A percentile compares a stretch with the other conserved stretches of the same genome.
Evolutionary conservation across 306 rosid genomes (phyloP).

Genomic region (Cicer arietinum): DNA sequence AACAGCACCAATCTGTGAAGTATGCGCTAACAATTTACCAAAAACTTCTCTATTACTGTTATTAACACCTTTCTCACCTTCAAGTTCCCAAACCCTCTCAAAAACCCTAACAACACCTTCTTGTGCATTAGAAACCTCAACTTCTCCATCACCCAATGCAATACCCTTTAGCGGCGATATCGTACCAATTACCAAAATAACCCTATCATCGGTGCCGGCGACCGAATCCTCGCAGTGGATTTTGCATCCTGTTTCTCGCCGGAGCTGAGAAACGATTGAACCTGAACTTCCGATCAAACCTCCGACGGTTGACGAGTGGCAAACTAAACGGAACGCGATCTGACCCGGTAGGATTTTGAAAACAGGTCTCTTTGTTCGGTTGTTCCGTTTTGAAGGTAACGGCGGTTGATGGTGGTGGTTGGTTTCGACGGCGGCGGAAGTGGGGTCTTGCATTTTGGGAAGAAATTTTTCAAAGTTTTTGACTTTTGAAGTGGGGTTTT

Average conservation of each 20-base stretch:
- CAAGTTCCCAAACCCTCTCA: slow-evolving; percentile 62
- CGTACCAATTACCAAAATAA: slow-evolving; percentile 57
- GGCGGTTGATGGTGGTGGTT: slow-evolving; percentile 15
- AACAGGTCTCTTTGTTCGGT: slow-evolving; percentile 38
- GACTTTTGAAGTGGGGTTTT: slow-evolving; percentile 5
- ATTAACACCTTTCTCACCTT: slow-evolving; percentile 38
- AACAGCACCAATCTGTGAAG: slow-evolving; percentile 63
- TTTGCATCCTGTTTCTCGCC: slow-evolving; percentile 57
- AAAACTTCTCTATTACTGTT: slow-evolving; percentile 38
- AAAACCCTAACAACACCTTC: slow-evolving; percentile 65
- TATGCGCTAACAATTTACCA: slow-evolving; percentile 58
- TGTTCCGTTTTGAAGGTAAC: slow-evolving; percentile 27
- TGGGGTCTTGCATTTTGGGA: slow-evolving; percentile 49
- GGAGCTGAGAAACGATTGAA: slow-evolving; percentile 56
- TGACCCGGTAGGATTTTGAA: slow-evolving; percentile 54
- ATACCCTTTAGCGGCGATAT: slow-evolving; percentile 35
- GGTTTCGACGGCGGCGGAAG: slow-evolving; percentile 32
- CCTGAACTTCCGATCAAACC: slow-evolving; percentile 63
- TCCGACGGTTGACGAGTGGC: slow-evolving; percentile 51
- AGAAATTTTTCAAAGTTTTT: neutral
- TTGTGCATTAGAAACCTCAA: slow-evolving; percentile 60
- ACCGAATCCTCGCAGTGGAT: slow-evolving; percentile 57
- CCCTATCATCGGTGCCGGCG: slow-evolving; percentile 47
- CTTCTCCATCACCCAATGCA: slow-evolving; percentile 33
- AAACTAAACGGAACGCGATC: slow-evolving; percentile 57